A percentile compares a stretch with the other conserved stretches of the same genome.
These are phyloP conservation scores for Penicillium sp. DNA, from an alignment of 2,329 filamentous ascomycete species.

Conservation along the genomic window DNA sequence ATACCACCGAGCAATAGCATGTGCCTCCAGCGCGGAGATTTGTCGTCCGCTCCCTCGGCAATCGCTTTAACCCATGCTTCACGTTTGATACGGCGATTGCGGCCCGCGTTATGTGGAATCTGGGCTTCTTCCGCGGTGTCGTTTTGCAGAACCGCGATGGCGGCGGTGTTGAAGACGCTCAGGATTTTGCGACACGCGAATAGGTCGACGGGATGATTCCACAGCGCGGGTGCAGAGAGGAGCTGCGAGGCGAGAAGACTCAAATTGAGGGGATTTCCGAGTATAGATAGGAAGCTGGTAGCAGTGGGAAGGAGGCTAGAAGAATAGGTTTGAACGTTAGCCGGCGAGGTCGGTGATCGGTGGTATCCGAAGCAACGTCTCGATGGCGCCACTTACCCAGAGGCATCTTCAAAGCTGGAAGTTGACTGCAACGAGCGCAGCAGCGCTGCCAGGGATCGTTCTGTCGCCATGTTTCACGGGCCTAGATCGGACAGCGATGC, in stretches of 20 bases:
- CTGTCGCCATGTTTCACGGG: slow-evolving; percentile 54
- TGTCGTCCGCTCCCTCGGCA: slow-evolving; percentile 61
- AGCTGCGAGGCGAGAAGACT: slow-evolving; percentile 62
- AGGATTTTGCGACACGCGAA: slow-evolving; percentile 58
- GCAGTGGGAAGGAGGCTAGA: slow-evolving; percentile 55
- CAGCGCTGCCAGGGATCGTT: slow-evolving; percentile 61
- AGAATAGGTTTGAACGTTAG: slow-evolving; percentile 12
- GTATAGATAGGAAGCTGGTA: slow-evolving; percentile 48
- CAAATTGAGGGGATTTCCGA: slow-evolving; percentile 64
- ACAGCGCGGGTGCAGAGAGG: slow-evolving; percentile 60
- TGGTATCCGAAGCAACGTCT: slow-evolving; percentile 1
- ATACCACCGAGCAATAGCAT: slow-evolving; percentile 77
- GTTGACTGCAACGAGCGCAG: slow-evolving; percentile 62
- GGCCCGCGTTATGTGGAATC: slow-evolving; percentile 30
- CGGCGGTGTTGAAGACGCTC: slow-evolving; percentile 63
- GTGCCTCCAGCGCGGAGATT: slow-evolving; percentile 76
- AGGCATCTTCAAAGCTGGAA: slow-evolving; percentile 60
- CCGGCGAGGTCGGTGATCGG: slow-evolving; percentile 15
- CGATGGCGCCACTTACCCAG: slow-evolving; percentile 47
- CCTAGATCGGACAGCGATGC: slow-evolving; percentile 7
- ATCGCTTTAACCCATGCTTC: slow-evolving; percentile 62
- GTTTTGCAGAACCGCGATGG: slow-evolving; percentile 55
- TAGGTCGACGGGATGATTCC: slow-evolving; percentile 57
- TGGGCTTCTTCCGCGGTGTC: slow-evolving; percentile 42
- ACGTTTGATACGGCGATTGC: slow-evolving; percentile 54